Percentiles rank a stretch among this genome's conserved stretches.
Conservation (phyloP, 352 stramenopile species). For the Paralagenidium karlingii region DNA sequence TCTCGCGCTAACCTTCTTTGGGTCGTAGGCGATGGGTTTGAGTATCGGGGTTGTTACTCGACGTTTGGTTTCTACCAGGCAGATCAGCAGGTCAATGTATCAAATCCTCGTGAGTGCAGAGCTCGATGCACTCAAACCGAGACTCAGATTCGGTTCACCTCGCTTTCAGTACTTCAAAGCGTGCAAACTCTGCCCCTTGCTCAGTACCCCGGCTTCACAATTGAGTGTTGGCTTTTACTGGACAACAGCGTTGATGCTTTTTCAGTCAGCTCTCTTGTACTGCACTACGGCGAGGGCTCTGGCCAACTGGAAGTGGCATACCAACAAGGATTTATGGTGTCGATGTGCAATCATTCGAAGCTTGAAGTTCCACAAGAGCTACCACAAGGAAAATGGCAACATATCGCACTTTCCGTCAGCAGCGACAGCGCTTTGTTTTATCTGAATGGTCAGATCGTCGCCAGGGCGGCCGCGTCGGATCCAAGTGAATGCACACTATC, state of each 20-base stretch:
- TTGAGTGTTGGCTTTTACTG: slow-evolving; percentile 26
- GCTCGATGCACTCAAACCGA: slow-evolving; percentile 11
- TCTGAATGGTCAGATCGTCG: slow-evolving; percentile 14
- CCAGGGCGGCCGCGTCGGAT: slow-evolving; percentile 7
- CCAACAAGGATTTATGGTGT: slow-evolving; percentile 17
- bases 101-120: slow-evolving; percentile 13
- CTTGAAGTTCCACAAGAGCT: slow-evolving; percentile 21
- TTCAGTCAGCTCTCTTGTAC: no score
- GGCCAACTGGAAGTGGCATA: slow-evolving; percentile 21
- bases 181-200: slow-evolving; percentile 10
- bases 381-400: slow-evolving; percentile 12
- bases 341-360: slow-evolving; percentile 11
- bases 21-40: slow-evolving; percentile 15
- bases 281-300: no score
- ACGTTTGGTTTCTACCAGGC: slow-evolving; percentile 12
- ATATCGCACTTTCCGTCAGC: slow-evolving; percentile 18
- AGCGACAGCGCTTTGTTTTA: slow-evolving; percentile 10
- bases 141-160: slow-evolving; percentile 20
- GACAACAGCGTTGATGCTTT: background rate
- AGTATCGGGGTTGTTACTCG: slow-evolving; percentile 18
- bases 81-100: background rate
- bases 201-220: slow-evolving; percentile 8
- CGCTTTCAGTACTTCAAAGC: slow-evolving; percentile 12
- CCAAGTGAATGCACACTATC: slow-evolving; percentile 11
- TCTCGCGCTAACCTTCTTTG: slow-evolving; percentile 1